phyloP scores from a whole-genome alignment of 1,139 yeast genomes.

The Suhomyces coccinellae region DNA sequence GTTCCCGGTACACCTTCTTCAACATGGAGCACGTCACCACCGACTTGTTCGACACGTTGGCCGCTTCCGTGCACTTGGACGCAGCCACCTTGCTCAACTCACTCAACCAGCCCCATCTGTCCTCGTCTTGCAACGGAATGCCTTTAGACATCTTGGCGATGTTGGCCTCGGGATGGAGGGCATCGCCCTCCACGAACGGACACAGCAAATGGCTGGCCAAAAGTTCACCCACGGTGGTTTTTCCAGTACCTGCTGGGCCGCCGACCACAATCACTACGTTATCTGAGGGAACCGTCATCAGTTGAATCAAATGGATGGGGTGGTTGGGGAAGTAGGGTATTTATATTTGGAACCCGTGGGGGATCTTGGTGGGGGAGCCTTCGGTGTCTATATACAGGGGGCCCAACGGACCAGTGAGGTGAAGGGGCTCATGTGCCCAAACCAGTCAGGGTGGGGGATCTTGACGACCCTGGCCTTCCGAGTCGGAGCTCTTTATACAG shows the following conservation, averaged over 20 bases:
- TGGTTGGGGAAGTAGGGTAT: neutral
- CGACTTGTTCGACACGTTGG: slow-evolving; percentile 28
- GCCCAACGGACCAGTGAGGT: neutral
- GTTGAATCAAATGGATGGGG: neutral
- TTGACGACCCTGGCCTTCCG: no score
- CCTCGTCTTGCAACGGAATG: slow-evolving; percentile 80
- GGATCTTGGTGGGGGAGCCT: neutral
- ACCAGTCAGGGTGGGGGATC: no score
- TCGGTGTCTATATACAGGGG: neutral
- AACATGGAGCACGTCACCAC: slow-evolving; percentile 85
- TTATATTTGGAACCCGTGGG: neutral
- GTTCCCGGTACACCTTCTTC: slow-evolving; percentile 69
- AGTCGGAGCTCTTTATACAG: no score
- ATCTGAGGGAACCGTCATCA: slow-evolving; percentile 1
- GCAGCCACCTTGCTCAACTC: slow-evolving; percentile 47
- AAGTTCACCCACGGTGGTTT: slow-evolving; percentile 70
- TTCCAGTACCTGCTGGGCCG: slow-evolving; percentile 96
- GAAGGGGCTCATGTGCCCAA: no score
- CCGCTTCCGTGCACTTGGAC: slow-evolving; percentile 30
- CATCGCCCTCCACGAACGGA: slow-evolving; percentile 82
- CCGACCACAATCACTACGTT: slow-evolving; percentile 50
- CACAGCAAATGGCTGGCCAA: slow-evolving; percentile 48
- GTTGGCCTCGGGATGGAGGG: slow-evolving; percentile 70
- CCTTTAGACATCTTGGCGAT: slow-evolving; percentile 81
- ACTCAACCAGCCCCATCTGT: slow-evolving; percentile 87